phyloP scores from a whole-genome alignment of 2,329 filamentous ascomycete species.

The Diaporthe batatas region DNA sequence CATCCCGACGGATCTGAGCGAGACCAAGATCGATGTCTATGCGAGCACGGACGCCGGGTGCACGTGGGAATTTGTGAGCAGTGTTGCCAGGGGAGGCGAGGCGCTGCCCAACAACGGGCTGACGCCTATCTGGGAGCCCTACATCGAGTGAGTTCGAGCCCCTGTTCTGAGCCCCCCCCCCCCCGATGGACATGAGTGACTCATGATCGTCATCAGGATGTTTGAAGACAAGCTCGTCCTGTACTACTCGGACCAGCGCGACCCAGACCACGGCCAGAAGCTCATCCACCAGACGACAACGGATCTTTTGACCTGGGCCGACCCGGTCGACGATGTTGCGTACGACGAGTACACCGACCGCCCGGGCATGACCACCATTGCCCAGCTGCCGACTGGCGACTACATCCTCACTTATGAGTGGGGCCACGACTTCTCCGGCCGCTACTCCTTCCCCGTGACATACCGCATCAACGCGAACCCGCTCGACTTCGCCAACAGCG shows the following conservation, averaged over 20 bases:
- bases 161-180: neutral
- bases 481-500: slow-evolving; percentile 53
- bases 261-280: slow-evolving; percentile 75
- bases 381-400: slow-evolving; percentile 67
- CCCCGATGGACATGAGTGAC: neutral
- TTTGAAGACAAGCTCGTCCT: slow-evolving; percentile 71
- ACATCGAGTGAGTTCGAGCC: slow-evolving; percentile 59
- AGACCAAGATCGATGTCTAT: slow-evolving; percentile 78
- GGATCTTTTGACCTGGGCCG: slow-evolving; percentile 72
- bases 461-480: slow-evolving; percentile 59
- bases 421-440: slow-evolving; percentile 42
- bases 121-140: slow-evolving; percentile 81
- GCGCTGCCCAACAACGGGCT: slow-evolving; percentile 73
- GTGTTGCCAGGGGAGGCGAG: slow-evolving; percentile 74
- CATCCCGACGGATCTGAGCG: slow-evolving; percentile 67
- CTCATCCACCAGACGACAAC: slow-evolving; percentile 73
- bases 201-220: slow-evolving; percentile 43
- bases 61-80: slow-evolving; percentile 77
- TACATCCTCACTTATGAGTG: slow-evolving; percentile 76
- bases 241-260: slow-evolving; percentile 81
- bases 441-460: slow-evolving; percentile 56
- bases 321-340: slow-evolving; percentile 71
- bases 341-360: slow-evolving; percentile 73
- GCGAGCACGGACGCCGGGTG: slow-evolving; percentile 71
- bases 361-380: slow-evolving; percentile 77